Conservation (phyloP, 495 filamentous ascomycete species). For the Astrothelium macrocarpum region DNA sequence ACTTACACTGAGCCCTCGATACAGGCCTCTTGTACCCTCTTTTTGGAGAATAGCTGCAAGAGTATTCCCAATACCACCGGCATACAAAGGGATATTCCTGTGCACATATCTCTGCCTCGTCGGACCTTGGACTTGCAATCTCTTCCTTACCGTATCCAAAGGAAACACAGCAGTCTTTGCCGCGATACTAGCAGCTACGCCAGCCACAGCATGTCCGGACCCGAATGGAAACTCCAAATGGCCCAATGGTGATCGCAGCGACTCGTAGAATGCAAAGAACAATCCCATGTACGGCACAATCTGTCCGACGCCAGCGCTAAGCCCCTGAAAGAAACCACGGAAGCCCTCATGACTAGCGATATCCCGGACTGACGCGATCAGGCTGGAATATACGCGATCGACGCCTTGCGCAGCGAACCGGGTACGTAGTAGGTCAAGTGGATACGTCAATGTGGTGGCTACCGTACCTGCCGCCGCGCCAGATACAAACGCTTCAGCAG, state of each 20-base stretch:
- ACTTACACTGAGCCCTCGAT: slow-evolving; percentile 78
- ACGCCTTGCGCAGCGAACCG: slow-evolving; percentile 90
- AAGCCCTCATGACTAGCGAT: slow-evolving; percentile 68
- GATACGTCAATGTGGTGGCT: slow-evolving; percentile 81
- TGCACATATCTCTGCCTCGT: slow-evolving; percentile 68
- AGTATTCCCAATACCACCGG: slow-evolving; percentile 51
- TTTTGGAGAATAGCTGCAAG: slow-evolving; percentile 53
- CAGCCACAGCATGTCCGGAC: slow-evolving; percentile 70
- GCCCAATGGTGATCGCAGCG: slow-evolving; percentile 47
- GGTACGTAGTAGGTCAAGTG: slow-evolving; percentile 85
- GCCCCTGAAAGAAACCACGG: slow-evolving; percentile 75
- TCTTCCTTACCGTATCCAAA: slow-evolving; percentile 85
- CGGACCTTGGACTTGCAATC: slow-evolving; percentile 92
- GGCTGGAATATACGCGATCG: slow-evolving; percentile 65
- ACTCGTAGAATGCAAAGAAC: slow-evolving; percentile 86
- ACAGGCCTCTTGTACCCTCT: slow-evolving; percentile 76
- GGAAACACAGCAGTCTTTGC: slow-evolving; percentile 90
- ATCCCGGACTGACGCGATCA: slow-evolving; percentile 55
- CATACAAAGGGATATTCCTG: slow-evolving; percentile 79
- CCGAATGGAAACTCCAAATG: slow-evolving; percentile 42
- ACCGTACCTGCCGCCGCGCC: slow-evolving; percentile 71
- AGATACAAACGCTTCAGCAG: slow-evolving; percentile 60
- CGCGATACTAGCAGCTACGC: slow-evolving; percentile 63
- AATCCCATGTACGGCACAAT: slow-evolving; percentile 94
- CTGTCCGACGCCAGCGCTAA: slow-evolving; percentile 69